Percentiles rank a stretch among this genome's conserved stretches.
These are phyloP conservation scores for Chaetomium cochliodes DNA, from an alignment of 495 filamentous ascomycete species.

Conservation along the genomic window DNA sequence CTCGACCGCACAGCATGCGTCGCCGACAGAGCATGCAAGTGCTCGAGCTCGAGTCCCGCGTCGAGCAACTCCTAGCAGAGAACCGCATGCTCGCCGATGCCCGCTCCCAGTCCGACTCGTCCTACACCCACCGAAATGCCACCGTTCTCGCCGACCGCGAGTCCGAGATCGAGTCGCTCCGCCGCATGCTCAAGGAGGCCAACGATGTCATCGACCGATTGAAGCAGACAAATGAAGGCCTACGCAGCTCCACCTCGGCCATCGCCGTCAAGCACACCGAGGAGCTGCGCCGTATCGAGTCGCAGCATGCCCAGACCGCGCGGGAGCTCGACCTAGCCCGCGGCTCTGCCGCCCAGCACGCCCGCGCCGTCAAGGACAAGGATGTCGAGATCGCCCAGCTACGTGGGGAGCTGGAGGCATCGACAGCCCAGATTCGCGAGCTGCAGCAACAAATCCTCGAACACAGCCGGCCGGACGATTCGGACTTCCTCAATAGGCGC, in stretches of 20 bases:
- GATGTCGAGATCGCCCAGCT: conserved; percentile 76
- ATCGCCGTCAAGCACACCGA: conserved; percentile 70
- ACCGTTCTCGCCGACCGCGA: conserved; percentile 63
- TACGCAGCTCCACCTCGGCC: conserved; percentile 68
- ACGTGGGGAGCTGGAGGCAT: conserved; percentile 70
- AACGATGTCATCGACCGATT: conserved; percentile 77
- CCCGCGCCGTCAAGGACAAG: conserved; percentile 69
- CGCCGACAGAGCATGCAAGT: conserved; percentile 96
- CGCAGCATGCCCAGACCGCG: conserved; percentile 51
- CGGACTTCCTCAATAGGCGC: conserved; percentile 72
- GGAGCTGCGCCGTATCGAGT: conserved; percentile 58
- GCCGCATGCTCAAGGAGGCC: conserved; percentile 70
- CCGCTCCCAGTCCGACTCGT: conserved; percentile 62
- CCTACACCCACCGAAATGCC: conserved; percentile 42
- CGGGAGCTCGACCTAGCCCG: conserved; percentile 63
- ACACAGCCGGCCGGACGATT: conserved; percentile 48
- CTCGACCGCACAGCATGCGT: conserved; percentile 91
- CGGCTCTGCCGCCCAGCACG: conserved; percentile 57
- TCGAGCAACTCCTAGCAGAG: conserved; percentile 78
- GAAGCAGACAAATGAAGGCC: conserved; percentile 74
- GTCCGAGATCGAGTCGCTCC: conserved; percentile 76
- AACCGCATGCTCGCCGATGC: conserved; percentile 75
- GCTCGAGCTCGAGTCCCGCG: conserved; percentile 69
- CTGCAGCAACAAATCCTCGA: conserved; percentile 79
- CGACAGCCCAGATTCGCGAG: conserved; percentile 73